Conservation (phyloP, 208 protist genomes). For the Crithidia sp. region DNA sequence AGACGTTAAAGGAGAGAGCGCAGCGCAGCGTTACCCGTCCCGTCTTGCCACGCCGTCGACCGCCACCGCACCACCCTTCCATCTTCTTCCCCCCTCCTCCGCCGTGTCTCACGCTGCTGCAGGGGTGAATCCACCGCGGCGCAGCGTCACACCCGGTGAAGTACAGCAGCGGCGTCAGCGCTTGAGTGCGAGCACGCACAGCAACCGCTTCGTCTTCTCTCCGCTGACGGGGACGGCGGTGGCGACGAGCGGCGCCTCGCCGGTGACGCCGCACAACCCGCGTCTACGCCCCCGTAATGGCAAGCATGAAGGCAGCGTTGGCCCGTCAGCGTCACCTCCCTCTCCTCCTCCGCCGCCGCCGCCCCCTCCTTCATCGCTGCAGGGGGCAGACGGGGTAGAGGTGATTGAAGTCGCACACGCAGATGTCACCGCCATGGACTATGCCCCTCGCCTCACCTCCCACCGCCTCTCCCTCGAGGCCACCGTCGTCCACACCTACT, state of each 20-base stretch:
- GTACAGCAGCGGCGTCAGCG: not conserved
- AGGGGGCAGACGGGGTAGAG: constrained; percentile 44
- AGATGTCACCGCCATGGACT: constrained; percentile 79
- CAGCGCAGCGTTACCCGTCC: not conserved
- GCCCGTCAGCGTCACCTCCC: not conserved
- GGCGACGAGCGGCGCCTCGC: constrained; percentile 6
- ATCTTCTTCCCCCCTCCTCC: not conserved
- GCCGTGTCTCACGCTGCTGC: not conserved
- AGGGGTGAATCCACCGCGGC: not conserved
- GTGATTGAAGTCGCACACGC: constrained; percentile 66
- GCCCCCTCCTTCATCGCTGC: not conserved
- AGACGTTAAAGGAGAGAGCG: not conserved
- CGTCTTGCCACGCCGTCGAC: not conserved
- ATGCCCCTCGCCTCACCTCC: constrained; percentile 54
- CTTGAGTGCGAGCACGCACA: constrained; percentile 1
- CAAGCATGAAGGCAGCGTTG: no score
- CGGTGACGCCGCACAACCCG: not conserved
- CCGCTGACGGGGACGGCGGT: constrained; percentile 12
- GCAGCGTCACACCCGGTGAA: not conserved
- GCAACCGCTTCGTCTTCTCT: constrained; percentile 9
- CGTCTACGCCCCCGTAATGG: not conserved
- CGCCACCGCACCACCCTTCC: not conserved
- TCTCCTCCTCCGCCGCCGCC: not conserved
- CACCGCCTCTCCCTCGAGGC: constrained; percentile 77
- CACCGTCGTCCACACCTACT: constrained; percentile 53